Percentiles rank a stretch among this genome's conserved stretches.
Evolutionary conservation across 352 stramenopile species (phyloP).

Genomic region (Phytophthora constricta): DNA sequence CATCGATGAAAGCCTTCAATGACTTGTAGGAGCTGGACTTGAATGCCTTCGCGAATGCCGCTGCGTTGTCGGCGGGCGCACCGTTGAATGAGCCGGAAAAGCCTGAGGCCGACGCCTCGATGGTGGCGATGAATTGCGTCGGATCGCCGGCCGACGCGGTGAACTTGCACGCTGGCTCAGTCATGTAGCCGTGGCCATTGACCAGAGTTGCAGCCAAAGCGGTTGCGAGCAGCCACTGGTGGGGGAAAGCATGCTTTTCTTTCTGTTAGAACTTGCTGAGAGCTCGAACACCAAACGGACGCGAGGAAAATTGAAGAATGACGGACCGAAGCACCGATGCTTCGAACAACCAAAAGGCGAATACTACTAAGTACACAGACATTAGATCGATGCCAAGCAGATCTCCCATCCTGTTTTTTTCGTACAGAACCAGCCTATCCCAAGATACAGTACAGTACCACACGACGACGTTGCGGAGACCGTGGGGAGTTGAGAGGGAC

Average conservation of each 20-base stretch:
- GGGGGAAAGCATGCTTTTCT: background rate
- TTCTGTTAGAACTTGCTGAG: background rate
- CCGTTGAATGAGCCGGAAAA: slow-evolving; percentile 2
- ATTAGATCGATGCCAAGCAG: background rate
- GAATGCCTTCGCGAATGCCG: slow-evolving; percentile 12
- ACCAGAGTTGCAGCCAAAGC: background rate
- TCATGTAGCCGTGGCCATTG: slow-evolving; percentile 18
- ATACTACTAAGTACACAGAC: background rate
- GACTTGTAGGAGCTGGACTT: slow-evolving; percentile 11
- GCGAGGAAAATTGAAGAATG: slow-evolving; percentile 4
- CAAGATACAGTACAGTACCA: background rate
- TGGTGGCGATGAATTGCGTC: slow-evolving; percentile 10
- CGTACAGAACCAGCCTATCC: background rate
- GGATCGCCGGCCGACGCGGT: background rate
- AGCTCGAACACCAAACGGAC: background rate
- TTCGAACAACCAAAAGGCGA: slow-evolving; percentile 6
- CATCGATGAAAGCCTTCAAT: slow-evolving; percentile 6
- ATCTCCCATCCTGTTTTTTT: background rate
- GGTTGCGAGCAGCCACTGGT: background rate
- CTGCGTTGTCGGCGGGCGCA: slow-evolving; percentile 1
- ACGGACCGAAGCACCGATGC: background rate
- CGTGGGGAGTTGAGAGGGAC: too few species aligned
- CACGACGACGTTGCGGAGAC: background rate
- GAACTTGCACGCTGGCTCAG: slow-evolving; percentile 2
- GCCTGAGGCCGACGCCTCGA: slow-evolving; percentile 1